Conservation (phyloP, 116 monocot species). For the Zostera marina region DNA sequence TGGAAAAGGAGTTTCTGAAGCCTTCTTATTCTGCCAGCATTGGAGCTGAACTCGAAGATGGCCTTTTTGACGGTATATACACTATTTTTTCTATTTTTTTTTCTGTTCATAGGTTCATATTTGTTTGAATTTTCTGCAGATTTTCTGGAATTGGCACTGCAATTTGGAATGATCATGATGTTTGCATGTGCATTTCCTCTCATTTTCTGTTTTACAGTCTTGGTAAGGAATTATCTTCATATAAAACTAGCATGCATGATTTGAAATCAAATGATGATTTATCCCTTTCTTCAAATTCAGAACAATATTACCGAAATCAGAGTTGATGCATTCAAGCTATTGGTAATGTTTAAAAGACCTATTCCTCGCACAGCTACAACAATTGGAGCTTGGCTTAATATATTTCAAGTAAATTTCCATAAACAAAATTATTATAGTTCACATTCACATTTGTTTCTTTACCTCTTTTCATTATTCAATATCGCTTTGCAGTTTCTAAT, state of each 20-base stretch:
- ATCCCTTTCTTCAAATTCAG: slow-evolving; percentile 18
- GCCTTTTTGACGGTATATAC: slow-evolving; percentile 84
- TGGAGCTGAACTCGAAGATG: slow-evolving; percentile 79
- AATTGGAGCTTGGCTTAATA: slow-evolving; percentile 88
- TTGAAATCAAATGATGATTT: background rate
- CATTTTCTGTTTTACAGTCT: slow-evolving; percentile 59
- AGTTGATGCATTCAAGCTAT: slow-evolving; percentile 74
- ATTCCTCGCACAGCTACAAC: slow-evolving; percentile 68
- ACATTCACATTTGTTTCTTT: too few relatives aligned
- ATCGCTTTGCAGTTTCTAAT: slow-evolving; percentile 50
- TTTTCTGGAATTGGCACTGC: slow-evolving; percentile 80
- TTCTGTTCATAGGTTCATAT: background rate
- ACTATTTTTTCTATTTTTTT: too few relatives aligned
- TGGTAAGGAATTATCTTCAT: slow-evolving; percentile 35
- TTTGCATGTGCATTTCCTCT: slow-evolving; percentile 78
- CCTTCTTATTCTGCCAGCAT: slow-evolving; percentile 75
- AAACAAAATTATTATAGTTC: background rate
- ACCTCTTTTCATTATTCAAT: too few relatives aligned
- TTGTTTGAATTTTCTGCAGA: slow-evolving; percentile 24
- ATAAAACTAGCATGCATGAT: background rate
- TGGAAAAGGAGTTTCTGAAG: slow-evolving; percentile 86
- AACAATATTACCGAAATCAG: slow-evolving; percentile 88
- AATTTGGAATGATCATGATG: slow-evolving; percentile 97
- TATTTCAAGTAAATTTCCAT: slow-evolving; percentile 50
- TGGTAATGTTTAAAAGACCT: slow-evolving; percentile 72